Conservation (phyloP, 768 basidiomycete species). For the Suillus fuscotomentosus region DNA sequence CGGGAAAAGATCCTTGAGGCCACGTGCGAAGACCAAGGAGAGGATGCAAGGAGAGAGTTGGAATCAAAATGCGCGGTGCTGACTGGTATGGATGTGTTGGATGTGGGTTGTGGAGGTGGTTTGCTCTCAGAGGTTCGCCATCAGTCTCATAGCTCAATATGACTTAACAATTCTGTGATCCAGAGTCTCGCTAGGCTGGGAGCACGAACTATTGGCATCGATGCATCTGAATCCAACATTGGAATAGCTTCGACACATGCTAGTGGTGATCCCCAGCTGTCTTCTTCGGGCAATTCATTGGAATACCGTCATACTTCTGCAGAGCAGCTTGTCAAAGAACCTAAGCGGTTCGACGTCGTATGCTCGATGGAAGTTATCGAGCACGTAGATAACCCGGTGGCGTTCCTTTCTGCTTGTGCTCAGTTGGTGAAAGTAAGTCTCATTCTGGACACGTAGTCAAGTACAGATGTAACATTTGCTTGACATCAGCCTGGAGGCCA, state of each 20-base stretch:
- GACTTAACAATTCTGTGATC: slow-evolving; percentile 1
- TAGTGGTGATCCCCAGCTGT: slow-evolving; percentile 65
- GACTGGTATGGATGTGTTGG: slow-evolving; percentile 69
- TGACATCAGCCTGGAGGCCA: slow-evolving; percentile 86
- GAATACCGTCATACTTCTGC: slow-evolving; percentile 73
- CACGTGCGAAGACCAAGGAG: slow-evolving; percentile 50
- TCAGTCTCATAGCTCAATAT: not conserved
- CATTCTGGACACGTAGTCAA: not conserved
- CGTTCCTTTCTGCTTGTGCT: slow-evolving; percentile 80
- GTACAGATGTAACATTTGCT: not conserved
- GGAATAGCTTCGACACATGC: slow-evolving; percentile 84
- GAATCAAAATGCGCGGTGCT: slow-evolving; percentile 39
- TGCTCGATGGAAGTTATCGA: slow-evolving; percentile 98
- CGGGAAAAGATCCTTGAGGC: slow-evolving; percentile 70
- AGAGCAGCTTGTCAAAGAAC: slow-evolving; percentile 65
- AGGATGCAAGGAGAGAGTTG: slow-evolving; percentile 29
- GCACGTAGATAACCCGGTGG: slow-evolving; percentile 90
- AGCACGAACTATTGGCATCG: slow-evolving; percentile 86
- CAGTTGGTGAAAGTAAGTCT: slow-evolving; percentile 78
- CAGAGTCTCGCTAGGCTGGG: slow-evolving; percentile 89
- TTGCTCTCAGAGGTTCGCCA: slow-evolving; percentile 79
- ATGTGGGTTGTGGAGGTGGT: slow-evolving; percentile 96
- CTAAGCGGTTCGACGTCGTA: slow-evolving; percentile 82
- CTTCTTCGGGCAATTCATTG: slow-evolving; percentile 37
- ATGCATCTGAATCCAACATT: slow-evolving; percentile 88